Evolutionary conservation across 2,329 filamentous ascomycete genomes (phyloP).

Genomic region (Diaporthe vaccinii): DNA sequence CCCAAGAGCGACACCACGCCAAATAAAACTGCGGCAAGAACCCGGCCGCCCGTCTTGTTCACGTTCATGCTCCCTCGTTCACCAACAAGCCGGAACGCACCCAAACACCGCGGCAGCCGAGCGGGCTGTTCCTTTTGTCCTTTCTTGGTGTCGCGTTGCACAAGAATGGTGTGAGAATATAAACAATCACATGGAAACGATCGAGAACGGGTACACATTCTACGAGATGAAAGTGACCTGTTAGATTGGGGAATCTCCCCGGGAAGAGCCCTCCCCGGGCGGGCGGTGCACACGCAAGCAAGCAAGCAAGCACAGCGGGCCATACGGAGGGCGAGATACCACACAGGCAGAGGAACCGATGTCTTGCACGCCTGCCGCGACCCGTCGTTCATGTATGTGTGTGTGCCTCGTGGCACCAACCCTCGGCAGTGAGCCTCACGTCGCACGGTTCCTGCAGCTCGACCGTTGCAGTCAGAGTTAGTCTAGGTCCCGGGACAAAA

Average conservation of each 20-base stretch:
- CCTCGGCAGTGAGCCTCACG: conserved; percentile 5
- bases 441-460: conserved; percentile 28
- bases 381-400: background rate
- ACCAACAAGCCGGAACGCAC: too few relatives aligned
- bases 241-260: background rate
- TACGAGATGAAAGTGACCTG: background rate
- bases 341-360: background rate
- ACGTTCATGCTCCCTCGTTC: too few relatives aligned
- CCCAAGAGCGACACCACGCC: background rate
- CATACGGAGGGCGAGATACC: background rate
- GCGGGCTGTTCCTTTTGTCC: background rate
- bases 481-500: background rate
- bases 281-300: background rate
- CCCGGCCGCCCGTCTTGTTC: too few relatives aligned
- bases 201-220: background rate
- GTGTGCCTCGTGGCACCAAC: conserved; percentile 1
- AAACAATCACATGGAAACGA: background rate
- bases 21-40: background rate
- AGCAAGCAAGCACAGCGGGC: background rate
- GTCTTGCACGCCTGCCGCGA: conserved; percentile 2
- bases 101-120: background rate
- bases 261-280: background rate
- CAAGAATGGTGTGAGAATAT: background rate
- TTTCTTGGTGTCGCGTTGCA: background rate
- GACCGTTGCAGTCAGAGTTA: background rate